Evolutionary conservation across 2,329 filamentous ascomycete genomes (phyloP), one percentile per base, ranked within the genome.

Genomic region (Talaromyces sp.): DNA sequence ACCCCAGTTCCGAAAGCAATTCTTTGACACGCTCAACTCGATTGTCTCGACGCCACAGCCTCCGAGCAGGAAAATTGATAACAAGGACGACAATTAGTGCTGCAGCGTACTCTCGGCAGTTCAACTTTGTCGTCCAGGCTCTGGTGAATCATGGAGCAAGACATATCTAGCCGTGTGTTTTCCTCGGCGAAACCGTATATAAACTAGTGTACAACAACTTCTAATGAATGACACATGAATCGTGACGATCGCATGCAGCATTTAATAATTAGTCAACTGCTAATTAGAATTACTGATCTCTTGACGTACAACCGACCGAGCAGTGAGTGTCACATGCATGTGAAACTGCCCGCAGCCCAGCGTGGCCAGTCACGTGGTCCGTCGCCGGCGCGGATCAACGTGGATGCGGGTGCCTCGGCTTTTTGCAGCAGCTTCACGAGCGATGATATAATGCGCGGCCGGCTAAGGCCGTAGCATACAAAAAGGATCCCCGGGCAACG

Each of bases 21-120:
- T 76, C 58, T 75, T 76, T 52, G 62, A 69, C 21, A 65, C 68
- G 21, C 32, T 76, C 7, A 68, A 69, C 53, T 66, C 66, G 7
- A 62, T 72, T 2, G 75, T 76, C 43, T 73, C 73, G 19, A 62
- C 70, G 17, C 69, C 73, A 7, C 65, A 71, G 24, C 68, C 71
- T 55, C 71, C 72, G 6, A 60, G 59, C 7, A 59, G 57, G 49
- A 57, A 55, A 49, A 56, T 41, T 9, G 62, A 59, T 13, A 56
- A 29, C 50, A 58, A 21, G n/a, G 58, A 56, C 21, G 4, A 31
- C 24, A 46, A 11, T 26, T 56, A 55, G n/a, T 27, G 49, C 14
- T 11, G 43, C 14, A 8, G 17, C 26, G 4, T 29, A n/a, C 17
- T 52, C 7, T 11, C 49, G 13, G 43, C 14, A 14, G 19, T 46